Conservation (phyloP, 2,329 filamentous ascomycete genomes). For the Ceratocystis alfenasii region DNA sequence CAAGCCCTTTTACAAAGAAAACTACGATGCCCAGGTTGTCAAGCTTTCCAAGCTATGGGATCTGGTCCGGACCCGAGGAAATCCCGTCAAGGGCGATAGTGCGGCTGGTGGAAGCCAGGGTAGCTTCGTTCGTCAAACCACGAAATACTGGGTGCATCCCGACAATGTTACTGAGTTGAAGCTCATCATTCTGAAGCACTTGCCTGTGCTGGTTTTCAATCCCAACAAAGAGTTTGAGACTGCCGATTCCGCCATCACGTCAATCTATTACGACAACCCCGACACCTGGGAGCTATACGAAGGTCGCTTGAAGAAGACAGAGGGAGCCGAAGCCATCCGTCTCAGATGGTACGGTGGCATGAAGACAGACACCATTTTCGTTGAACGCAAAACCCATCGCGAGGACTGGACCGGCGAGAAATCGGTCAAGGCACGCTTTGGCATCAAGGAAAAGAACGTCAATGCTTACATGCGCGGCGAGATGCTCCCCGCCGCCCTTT, state of each 20-base stretch:
- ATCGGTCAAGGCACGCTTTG: conserved; percentile 93
- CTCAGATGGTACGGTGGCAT: conserved; percentile 96
- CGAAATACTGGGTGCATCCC: conserved; percentile 98
- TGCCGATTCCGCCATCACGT: conserved; percentile 87
- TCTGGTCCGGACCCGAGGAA: conserved; percentile 80
- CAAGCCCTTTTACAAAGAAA: conserved; percentile 97
- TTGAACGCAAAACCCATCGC: conserved; percentile 94
- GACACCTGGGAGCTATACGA: conserved; percentile 90
- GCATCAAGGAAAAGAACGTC: conserved; percentile 93
- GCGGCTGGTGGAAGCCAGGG: conserved; percentile 83
- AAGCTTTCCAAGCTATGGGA: conserved; percentile 94
- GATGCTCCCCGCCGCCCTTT: conserved; percentile 74
- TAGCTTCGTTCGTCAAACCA: conserved; percentile 92
- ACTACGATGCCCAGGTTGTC: conserved; percentile 92
- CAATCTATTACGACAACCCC: conserved; percentile 95
- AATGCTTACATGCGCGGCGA: conserved; percentile 80
- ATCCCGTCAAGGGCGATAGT: conserved; percentile 84
- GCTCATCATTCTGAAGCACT: conserved; percentile 92
- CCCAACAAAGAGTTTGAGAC: conserved; percentile 89
- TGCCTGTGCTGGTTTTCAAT: conserved; percentile 95
- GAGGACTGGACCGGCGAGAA: conserved; percentile 99
- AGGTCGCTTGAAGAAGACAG: conserved; percentile 91
- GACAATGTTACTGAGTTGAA: conserved; percentile 98
- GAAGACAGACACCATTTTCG: conserved; percentile 88
- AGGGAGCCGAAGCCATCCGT: conserved; percentile 92